These are phyloP conservation scores for Cercospora beticola DNA, from an alignment of 2,329 filamentous ascomycete genomes.

Conservation along the genomic window DNA sequence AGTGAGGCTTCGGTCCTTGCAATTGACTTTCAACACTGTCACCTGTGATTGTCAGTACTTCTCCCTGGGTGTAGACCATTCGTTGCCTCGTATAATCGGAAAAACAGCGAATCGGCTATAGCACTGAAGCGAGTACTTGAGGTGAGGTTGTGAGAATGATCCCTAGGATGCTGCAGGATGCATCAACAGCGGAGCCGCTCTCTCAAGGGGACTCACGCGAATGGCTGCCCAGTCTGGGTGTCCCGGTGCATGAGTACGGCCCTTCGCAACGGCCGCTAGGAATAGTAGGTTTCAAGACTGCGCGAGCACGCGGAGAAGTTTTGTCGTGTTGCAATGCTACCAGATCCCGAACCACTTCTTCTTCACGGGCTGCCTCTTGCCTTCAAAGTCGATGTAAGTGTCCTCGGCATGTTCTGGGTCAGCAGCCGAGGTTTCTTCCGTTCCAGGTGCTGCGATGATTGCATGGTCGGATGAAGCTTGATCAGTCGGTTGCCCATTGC, in stretches of 20 bases:
- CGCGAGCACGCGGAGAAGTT: not conserved
- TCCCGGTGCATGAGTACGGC: not conserved
- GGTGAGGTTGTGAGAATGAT: not conserved
- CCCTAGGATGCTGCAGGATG: not conserved
- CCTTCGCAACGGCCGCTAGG: not conserved
- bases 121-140: not conserved
- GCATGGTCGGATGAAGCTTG: not conserved
- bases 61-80: not conserved
- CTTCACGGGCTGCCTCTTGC: constrained; percentile 52
- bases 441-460: constrained; percentile 17
- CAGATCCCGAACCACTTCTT: constrained; percentile 89
- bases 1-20: not conserved
- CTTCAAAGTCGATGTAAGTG: constrained; percentile 43
- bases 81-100: not conserved
- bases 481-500: constrained; percentile 35
- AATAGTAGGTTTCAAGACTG: not conserved
- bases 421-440: constrained; percentile 35
- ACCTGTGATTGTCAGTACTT: not conserved
- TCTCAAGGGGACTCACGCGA: not conserved
- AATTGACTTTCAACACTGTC: not conserved
- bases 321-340: constrained; percentile 40
- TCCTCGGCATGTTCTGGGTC: constrained; percentile 36
- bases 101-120: not conserved
- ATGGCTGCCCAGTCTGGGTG: not conserved
- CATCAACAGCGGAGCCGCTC: not conserved